Evolutionary conservation across 179 eudicot genomes (phyloP), one percentile per base, ranked within the genome.

Genomic region (Vitellaria paradoxa): DNA sequence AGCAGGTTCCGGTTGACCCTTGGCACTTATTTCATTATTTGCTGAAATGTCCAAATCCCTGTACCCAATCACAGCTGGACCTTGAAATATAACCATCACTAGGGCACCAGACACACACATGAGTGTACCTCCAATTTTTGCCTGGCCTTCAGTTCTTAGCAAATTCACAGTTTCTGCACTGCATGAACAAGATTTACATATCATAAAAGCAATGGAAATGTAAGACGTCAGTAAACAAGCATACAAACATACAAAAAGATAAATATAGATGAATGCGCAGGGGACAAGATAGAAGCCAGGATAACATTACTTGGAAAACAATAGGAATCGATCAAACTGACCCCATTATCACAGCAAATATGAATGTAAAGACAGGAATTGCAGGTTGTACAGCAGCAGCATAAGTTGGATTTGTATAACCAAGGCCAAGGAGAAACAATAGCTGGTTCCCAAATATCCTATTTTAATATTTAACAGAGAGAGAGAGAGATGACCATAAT

Each of bases 381-480:
- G 99, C 84, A 88, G 99, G 97, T 73, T 96, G 99, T 83, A 88
- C 86, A 76, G 99, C 99, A 65, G 98, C 95, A 52, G 99, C 99
- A 84, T 96, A 96, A 52, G 94, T 85, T 80, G 99, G 99, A 86
- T 87, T 93, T 68, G 99, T 96, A 87, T 91, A 96, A 82, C 93
- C 90, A 80, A 96, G 94, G 76, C 99, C 99, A 84, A 91, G 83
- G 74, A 93, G 91, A 86, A 96, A 96, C 83, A 96, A 83, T 81
- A 93, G 96, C 83, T 96, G 99, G 82, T 96, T 96, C 76, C 96
- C 97, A 64, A 91, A 96, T 75, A 96, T 90, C 89, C 99, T 96
- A 84, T 70, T 82, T 15, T 76, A 80, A 24, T 15, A 11, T 46
- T 73, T 70, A 46, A 30, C 70, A 65, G 62, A 63, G 15, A 68